A percentile compares a stretch with the other conserved stretches of the same genome.
Conservation (phyloP, 2,329 filamentous ascomycete genomes). For the Beauveria medogensis region DNA sequence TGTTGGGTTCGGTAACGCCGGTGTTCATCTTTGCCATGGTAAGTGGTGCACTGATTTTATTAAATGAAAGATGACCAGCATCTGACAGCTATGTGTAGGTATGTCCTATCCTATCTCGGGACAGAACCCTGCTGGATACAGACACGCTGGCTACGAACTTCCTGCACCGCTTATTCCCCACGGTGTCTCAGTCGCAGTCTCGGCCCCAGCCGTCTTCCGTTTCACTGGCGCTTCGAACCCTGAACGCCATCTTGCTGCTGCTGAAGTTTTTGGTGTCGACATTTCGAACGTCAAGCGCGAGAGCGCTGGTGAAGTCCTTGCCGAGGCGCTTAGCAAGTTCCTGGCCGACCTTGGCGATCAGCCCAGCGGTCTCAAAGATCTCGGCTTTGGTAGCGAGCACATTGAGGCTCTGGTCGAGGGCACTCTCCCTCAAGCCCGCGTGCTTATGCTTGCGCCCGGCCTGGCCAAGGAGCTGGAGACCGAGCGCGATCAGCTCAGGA, state of each 20-base stretch:
- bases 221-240: constrained; percentile 91
- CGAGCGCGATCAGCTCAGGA: constrained; percentile 64
- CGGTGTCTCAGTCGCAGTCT: constrained; percentile 90
- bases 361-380: constrained; percentile 71
- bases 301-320: constrained; percentile 80
- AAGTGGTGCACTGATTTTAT: constrained; percentile 18
- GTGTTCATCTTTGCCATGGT: constrained; percentile 71
- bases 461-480: constrained; percentile 60
- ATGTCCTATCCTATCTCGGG: constrained; percentile 98
- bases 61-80: neutral
- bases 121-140: constrained; percentile 79
- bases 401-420: constrained; percentile 84
- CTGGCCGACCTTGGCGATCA: constrained; percentile 80
- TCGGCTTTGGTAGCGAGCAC: constrained; percentile 72
- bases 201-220: constrained; percentile 84
- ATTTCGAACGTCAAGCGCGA: constrained; percentile 80
- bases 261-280: constrained; percentile 86
- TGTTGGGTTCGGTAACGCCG: constrained; percentile 94
- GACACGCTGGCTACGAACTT: constrained; percentile 79
- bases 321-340: constrained; percentile 76
- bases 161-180: constrained; percentile 79
- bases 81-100: constrained; percentile 33
- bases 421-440: constrained; percentile 83
- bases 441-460: constrained; percentile 84
- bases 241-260: constrained; percentile 80